Conservation (phyloP, 768 basidiomycete genomes). For the Imleria badia region DNA sequence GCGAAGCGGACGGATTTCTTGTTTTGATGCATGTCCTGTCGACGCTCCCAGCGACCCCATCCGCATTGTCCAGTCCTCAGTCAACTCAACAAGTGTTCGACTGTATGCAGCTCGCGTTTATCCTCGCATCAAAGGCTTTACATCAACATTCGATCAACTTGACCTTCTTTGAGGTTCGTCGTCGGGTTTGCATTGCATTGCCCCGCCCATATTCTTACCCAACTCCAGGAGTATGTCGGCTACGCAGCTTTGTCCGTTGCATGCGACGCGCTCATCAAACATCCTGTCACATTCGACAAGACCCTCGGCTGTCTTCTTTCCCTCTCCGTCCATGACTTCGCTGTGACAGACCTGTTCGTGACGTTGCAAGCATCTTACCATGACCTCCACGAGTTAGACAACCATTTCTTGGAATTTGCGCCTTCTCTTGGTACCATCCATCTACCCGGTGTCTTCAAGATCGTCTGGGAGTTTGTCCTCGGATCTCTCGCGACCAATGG, state of each 20-base stretch:
- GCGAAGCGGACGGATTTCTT: conserved; percentile 81
- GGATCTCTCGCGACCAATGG: conserved; percentile 35
- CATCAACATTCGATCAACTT: conserved; percentile 53
- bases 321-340: conserved; percentile 65
- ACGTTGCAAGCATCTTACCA: conserved; percentile 37
- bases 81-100: conserved; percentile 47
- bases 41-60: conserved; percentile 40
- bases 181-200: conserved; percentile 20
- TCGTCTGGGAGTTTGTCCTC: conserved; percentile 54
- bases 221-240: conserved; percentile 46
- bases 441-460: conserved; percentile 58
- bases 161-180: conserved; percentile 64
- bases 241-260: conserved; percentile 65
- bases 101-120: conserved; percentile 59
- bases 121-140: conserved; percentile 65
- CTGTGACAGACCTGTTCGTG: conserved; percentile 54
- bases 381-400: conserved; percentile 42
- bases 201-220: conserved; percentile 13
- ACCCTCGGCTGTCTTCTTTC: conserved; percentile 68
- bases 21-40: conserved; percentile 72
- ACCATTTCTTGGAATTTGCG: conserved; percentile 40
- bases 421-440: conserved; percentile 48
- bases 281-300: conserved; percentile 47
- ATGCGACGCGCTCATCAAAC: conserved; percentile 49
- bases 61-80: conserved; percentile 30